These are phyloP conservation scores for Monosporozyma solicola DNA, from an alignment of 805 yeast species.

Conservation along the genomic window DNA sequence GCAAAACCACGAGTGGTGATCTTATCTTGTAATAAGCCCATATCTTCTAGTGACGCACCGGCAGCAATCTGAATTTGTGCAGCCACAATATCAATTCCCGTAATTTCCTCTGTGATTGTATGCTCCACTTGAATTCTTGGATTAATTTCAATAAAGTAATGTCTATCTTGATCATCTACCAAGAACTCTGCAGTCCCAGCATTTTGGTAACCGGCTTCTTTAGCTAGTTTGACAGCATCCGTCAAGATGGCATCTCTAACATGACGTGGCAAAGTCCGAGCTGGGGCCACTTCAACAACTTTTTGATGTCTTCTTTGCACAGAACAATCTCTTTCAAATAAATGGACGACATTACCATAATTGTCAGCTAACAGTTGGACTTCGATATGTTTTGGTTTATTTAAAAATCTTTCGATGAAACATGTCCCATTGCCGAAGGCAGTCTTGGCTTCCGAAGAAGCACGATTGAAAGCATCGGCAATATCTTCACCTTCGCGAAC, in stretches of 20 bases:
- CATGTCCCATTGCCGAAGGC: conserved; percentile 98
- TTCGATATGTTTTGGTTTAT: conserved; percentile 95
- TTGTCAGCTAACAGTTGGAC: conserved; percentile 91
- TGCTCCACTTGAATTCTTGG: conserved; percentile 98
- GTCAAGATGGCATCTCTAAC: conserved; percentile 88
- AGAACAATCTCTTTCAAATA: conserved; percentile 96
- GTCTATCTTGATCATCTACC: conserved; percentile 88
- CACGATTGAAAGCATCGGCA: conserved; percentile 86
- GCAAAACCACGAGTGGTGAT: conserved; percentile 96
- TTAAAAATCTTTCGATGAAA: conserved; percentile 90
- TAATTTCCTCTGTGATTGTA: conserved; percentile 96
- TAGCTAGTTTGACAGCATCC: conserved; percentile 91
- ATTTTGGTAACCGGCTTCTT: conserved; percentile 80
- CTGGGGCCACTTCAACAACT: conserved; percentile 98
- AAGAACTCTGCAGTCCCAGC: conserved; percentile 98
- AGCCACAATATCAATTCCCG: conserved; percentile 95
- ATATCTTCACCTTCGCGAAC: conserved; percentile 94
- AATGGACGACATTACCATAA: conserved; percentile 89
- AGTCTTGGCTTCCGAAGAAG: conserved; percentile 86
- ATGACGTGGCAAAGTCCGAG: conserved; percentile 70
- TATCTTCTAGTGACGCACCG: conserved; percentile 86
- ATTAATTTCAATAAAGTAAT: conserved; percentile 94
- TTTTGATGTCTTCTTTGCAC: conserved; percentile 99
- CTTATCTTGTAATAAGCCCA: conserved; percentile 91
- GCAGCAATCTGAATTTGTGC: conserved; percentile 99